Evolutionary conservation across 2,329 filamentous ascomycete species (phyloP).

Genomic region (Beauveria rudraprayagi): DNA sequence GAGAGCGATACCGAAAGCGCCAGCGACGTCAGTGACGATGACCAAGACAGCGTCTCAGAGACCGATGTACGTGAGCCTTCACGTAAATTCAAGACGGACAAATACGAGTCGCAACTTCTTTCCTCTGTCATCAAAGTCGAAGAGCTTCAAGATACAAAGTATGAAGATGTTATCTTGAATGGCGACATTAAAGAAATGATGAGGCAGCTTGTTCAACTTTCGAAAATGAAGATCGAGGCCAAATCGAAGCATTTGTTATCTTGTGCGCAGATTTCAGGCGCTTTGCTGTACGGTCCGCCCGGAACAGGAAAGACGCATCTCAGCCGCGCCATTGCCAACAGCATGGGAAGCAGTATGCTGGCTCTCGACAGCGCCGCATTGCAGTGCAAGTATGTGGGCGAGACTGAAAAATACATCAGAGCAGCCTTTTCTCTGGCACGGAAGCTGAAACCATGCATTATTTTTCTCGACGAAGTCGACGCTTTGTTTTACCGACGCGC

Average conservation of each 20-base stretch:
- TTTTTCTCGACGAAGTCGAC: conserved; percentile 15
- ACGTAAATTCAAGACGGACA: background rate
- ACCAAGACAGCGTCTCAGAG: background rate
- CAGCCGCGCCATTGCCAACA: conserved; percentile 17
- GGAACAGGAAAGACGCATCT: conserved; percentile 24
- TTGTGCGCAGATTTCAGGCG: conserved; percentile 14
- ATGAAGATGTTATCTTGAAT: background rate
- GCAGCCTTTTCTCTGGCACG: conserved; percentile 19
- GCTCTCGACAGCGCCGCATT: conserved; percentile 14
- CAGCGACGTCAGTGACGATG: background rate
- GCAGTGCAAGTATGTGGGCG: conserved; percentile 15
- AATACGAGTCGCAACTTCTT: background rate
- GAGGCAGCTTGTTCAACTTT: background rate
- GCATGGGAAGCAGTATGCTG: conserved; percentile 17
- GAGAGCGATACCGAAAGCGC: background rate
- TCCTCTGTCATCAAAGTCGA: background rate
- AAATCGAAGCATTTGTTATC: background rate
- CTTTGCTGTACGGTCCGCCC: conserved; percentile 22
- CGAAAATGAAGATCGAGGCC: background rate
- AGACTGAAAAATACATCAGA: conserved; percentile 21
- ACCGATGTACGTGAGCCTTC: no score
- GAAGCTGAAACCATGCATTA: conserved; percentile 20
- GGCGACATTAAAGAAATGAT: background rate
- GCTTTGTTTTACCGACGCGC: conserved; percentile 14
- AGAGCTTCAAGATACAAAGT: background rate